Evolutionary conservation across 306 rosid species (phyloP).

Genomic region (Rosa multiflora): DNA sequence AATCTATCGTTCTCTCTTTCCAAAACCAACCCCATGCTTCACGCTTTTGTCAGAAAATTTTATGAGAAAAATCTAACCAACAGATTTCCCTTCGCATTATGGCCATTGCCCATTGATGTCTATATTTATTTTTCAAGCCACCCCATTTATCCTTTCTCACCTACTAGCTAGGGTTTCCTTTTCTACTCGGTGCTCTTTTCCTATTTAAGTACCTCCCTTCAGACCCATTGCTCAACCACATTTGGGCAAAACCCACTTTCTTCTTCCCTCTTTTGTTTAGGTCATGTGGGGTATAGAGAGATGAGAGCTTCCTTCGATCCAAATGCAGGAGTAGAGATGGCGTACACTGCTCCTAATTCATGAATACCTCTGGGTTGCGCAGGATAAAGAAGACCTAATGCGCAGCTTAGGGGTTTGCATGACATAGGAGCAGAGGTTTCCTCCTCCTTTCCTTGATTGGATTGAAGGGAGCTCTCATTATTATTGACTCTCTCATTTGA

Average conservation of each 20-base stretch:
- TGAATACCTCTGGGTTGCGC: slow-evolving; percentile 44
- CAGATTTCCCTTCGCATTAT: slow-evolving; percentile 18
- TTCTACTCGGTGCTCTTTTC: background rate
- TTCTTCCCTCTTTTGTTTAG: background rate
- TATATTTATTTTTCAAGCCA: slow-evolving; percentile 17
- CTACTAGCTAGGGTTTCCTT: slow-evolving; percentile 27
- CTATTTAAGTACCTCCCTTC: slow-evolving; percentile 15
- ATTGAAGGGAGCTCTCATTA: slow-evolving; percentile 48
- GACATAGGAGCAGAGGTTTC: slow-evolving; percentile 39
- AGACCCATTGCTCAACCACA: background rate
- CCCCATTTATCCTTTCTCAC: slow-evolving; percentile 15
- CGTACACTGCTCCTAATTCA: slow-evolving; percentile 35
- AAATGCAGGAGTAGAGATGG: slow-evolving; percentile 31
- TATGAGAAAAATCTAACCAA: slow-evolving; percentile 15
- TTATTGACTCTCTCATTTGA: background rate
- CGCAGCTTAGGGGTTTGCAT: slow-evolving; percentile 44
- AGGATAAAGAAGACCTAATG: background rate
- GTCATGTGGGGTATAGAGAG: background rate
- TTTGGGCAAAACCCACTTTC: too few relatives aligned
- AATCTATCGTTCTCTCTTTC: slow-evolving; percentile 12
- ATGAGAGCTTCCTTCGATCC: slow-evolving; percentile 41
- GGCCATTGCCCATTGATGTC: background rate
- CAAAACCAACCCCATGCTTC: slow-evolving; percentile 5
- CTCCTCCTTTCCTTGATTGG: slow-evolving; percentile 39
- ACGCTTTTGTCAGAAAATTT: slow-evolving; percentile 4